A percentile compares a stretch with the other conserved stretches of the same genome.
phyloP scores from a whole-genome alignment of 805 yeast genomes.

The Trichomonascus vanleenenianus region DNA sequence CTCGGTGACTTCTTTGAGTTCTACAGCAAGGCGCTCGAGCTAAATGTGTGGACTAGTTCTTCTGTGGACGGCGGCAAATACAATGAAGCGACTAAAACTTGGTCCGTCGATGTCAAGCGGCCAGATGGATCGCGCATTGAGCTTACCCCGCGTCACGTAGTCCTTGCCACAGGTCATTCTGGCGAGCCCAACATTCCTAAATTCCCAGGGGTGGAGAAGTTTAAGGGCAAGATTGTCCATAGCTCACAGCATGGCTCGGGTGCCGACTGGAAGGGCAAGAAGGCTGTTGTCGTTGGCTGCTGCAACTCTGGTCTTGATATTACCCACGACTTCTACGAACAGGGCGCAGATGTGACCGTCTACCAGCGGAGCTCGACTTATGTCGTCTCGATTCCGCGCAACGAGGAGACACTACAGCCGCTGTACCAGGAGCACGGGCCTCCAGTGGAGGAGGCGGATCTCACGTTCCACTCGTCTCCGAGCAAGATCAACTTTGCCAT shows the following conservation, averaged over 20 bases:
- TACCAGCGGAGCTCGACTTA: slow-evolving; percentile 40
- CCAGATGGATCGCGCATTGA: slow-evolving; percentile 7
- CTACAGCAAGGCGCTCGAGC: slow-evolving; percentile 35
- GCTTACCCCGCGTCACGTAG: slow-evolving; percentile 28
- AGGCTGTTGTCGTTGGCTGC: slow-evolving; percentile 39
- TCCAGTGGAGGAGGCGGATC: slow-evolving; percentile 19
- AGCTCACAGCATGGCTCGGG: slow-evolving; percentile 39
- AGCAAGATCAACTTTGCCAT: slow-evolving; percentile 28
- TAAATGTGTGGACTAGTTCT: slow-evolving; percentile 32
- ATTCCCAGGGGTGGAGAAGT: slow-evolving; percentile 32
- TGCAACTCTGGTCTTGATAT: slow-evolving; percentile 42
- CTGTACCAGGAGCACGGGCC: background rate
- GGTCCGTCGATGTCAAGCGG: slow-evolving; percentile 31
- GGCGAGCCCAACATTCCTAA: slow-evolving; percentile 29
- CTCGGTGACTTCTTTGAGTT: slow-evolving; percentile 38
- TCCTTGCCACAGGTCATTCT: slow-evolving; percentile 40
- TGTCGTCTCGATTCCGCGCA: slow-evolving; percentile 35
- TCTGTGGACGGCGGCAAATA: slow-evolving; percentile 21
- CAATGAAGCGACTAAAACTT: slow-evolving; percentile 27
- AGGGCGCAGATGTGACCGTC: slow-evolving; percentile 38
- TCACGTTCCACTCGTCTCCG: slow-evolving; percentile 32
- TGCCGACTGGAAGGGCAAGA: slow-evolving; percentile 34
- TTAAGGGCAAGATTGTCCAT: slow-evolving; percentile 36
- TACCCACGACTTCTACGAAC: slow-evolving; percentile 38
- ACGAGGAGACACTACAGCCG: slow-evolving; percentile 26